Percentiles rank a stretch among this genome's conserved stretches.
Conservation (phyloP, 2,329 filamentous ascomycete genomes). For the Trichothecium roseum region DNA sequence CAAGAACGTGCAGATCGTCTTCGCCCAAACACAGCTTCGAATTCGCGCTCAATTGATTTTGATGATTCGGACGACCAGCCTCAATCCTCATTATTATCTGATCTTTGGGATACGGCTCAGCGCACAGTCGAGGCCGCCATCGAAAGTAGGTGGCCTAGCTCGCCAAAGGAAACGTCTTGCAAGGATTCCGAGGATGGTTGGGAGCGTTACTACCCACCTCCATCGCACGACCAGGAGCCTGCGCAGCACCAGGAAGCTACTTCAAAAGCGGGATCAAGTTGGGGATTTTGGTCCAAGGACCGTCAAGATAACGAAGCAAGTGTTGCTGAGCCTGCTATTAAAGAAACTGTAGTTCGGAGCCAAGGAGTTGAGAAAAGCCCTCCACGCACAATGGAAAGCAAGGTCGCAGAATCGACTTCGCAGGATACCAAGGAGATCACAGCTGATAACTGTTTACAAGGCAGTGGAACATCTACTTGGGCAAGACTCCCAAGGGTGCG, state of each 20-base stretch:
- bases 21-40: not conserved
- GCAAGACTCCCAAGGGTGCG: constrained; percentile 33
- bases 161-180: constrained; percentile 1
- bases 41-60: constrained; percentile 8
- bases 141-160: not conserved
- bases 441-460: constrained; percentile 19
- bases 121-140: constrained; percentile 4
- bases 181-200: not conserved
- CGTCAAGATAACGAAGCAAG: constrained; percentile 23
- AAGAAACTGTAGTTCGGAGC: constrained; percentile 46
- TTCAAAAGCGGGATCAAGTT: constrained; percentile 53
- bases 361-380: constrained; percentile 47
- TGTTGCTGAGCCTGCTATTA: constrained; percentile 26
- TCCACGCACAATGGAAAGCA: constrained; percentile 31
- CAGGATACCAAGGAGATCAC: constrained; percentile 19
- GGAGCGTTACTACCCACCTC: constrained; percentile 27
- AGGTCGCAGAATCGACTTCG: constrained; percentile 19
- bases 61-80: constrained; percentile 8
- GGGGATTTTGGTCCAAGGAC: constrained; percentile 73
- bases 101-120: constrained; percentile 23
- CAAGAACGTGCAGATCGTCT: not conserved
- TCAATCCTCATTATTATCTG: constrained; percentile 26
- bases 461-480: constrained; percentile 20
- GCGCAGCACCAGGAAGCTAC: too few species aligned
- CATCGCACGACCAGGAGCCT: constrained; percentile 18